A percentile compares a stretch with the other conserved stretches of the same genome.
phyloP scores from a whole-genome alignment of 1,284 basidiomycete species.

The Leucoagaricus sp. region DNA sequence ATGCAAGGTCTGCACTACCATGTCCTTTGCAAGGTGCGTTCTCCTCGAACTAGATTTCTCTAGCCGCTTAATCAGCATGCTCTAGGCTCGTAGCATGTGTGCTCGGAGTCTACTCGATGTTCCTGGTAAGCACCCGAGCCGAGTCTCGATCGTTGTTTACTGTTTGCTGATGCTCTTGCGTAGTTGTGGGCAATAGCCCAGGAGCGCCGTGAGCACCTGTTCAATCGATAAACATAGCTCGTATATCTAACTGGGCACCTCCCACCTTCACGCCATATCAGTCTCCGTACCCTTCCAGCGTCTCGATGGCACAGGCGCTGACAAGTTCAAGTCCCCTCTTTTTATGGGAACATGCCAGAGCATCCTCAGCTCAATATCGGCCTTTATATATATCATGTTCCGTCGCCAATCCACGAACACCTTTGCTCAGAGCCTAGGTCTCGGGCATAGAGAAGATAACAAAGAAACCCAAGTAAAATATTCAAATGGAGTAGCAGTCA shows the following conservation, averaged over 20 bases:
- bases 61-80: background rate
- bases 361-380: constrained; percentile 76
- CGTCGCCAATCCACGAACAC: constrained; percentile 57
- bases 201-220: constrained; percentile 72
- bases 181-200: constrained; percentile 91
- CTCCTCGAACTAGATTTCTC: background rate
- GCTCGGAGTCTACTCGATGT: constrained; percentile 77
- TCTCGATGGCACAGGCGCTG: constrained; percentile 58
- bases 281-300: constrained; percentile 85
- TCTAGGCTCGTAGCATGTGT: constrained; percentile 64
- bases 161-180: constrained; percentile 14
- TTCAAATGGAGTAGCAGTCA: constrained; percentile 21
- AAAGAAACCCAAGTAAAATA: constrained; percentile 17
- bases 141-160: constrained; percentile 1
- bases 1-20: constrained; percentile 16
- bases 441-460: constrained; percentile 39
- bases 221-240: background rate
- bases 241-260: background rate
- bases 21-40: constrained; percentile 42
- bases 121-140: constrained; percentile 48
- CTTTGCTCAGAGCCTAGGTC: constrained; percentile 57
- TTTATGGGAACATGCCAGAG: constrained; percentile 91
- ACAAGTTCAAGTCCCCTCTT: constrained; percentile 86
- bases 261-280: no score
- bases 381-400: constrained; percentile 78